Conservation (phyloP, 495 filamentous ascomycete genomes). For the Chaetomium cochliodes region DNA sequence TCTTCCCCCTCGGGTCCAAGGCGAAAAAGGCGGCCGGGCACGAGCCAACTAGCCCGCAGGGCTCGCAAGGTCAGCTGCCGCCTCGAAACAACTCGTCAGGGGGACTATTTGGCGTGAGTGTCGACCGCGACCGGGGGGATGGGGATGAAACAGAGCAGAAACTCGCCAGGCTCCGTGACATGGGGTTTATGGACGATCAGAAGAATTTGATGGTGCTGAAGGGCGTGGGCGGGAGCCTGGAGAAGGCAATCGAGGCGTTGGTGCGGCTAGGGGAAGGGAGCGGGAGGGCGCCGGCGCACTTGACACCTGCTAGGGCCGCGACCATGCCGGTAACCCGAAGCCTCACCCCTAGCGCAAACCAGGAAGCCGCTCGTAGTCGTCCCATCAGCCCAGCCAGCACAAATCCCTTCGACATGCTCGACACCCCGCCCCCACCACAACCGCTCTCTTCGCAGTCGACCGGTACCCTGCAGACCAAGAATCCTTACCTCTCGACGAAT, state of each 20-base stretch:
- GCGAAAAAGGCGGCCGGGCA: conserved; percentile 29
- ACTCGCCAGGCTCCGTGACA: conserved; percentile 73
- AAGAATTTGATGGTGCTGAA: conserved; percentile 77
- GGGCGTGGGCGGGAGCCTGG: conserved; percentile 76
- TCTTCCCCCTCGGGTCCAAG: conserved; percentile 53
- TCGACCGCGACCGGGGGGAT: conserved; percentile 43
- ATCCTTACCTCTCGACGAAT: conserved; percentile 52
- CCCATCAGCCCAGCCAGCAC: conserved; percentile 48
- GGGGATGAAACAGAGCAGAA: conserved; percentile 63
- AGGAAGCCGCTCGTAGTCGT: conserved; percentile 33
- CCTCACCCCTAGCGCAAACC: conserved; percentile 43
- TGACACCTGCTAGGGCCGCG: conserved; percentile 35
- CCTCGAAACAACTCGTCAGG: conserved; percentile 59
- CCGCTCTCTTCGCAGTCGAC: conserved; percentile 59
- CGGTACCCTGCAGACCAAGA: conserved; percentile 53
- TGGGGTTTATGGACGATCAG: conserved; percentile 88
- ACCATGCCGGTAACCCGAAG: conserved; percentile 41
- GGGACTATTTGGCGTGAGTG: conserved; percentile 65
- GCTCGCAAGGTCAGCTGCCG: conserved; percentile 29
- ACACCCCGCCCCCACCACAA: conserved; percentile 45
- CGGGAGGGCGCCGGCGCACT: conserved; percentile 46
- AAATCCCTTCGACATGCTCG: conserved; percentile 68
- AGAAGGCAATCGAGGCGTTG: conserved; percentile 79
- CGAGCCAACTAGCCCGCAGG: conserved; percentile 33
- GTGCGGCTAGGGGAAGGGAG: conserved; percentile 69